Percentiles rank a stretch among this genome's conserved stretches.
These are phyloP conservation scores for Curvularia spicifera DNA, from an alignment of 2,329 filamentous ascomycete genomes.

Conservation along the genomic window DNA sequence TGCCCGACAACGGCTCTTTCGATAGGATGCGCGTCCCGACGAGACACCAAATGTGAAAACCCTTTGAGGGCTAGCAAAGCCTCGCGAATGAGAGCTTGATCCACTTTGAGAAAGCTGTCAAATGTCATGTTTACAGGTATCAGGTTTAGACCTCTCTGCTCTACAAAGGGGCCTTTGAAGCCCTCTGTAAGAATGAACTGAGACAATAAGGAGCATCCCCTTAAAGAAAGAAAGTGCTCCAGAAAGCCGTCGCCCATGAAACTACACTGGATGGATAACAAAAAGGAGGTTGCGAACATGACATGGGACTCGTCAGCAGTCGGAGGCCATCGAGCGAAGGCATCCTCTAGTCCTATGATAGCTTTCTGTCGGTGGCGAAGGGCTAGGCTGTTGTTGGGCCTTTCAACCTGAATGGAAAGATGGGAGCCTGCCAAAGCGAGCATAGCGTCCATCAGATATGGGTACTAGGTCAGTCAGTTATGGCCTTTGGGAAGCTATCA, in stretches of 20 bases:
- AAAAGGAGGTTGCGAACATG: constrained; percentile 34
- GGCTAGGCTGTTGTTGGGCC: constrained; percentile 10
- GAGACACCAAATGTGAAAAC: constrained; percentile 11
- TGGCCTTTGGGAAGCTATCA: neutral
- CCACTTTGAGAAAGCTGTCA: constrained; percentile 17
- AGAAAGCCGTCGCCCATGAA: constrained; percentile 30
- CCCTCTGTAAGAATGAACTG: constrained; percentile 23
- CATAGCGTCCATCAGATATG: constrained; percentile 35
- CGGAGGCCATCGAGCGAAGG: constrained; percentile 31
- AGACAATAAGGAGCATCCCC: constrained; percentile 29
- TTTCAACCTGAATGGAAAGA: constrained; percentile 24
- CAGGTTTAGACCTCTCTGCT: constrained; percentile 14
- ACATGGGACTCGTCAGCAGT: constrained; percentile 31
- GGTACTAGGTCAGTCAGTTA: constrained; percentile 22
- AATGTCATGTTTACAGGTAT: constrained; percentile 16
- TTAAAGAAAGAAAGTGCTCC: constrained; percentile 28
- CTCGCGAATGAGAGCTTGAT: constrained; percentile 18
- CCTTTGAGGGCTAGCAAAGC: constrained; percentile 20
- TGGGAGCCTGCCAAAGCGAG: constrained; percentile 37
- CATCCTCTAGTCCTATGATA: constrained; percentile 29
- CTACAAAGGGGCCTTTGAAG: constrained; percentile 23
- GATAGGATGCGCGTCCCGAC: constrained; percentile 9
- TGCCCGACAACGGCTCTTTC: constrained; percentile 24
- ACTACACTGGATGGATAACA: constrained; percentile 28
- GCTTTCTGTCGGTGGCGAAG: constrained; percentile 32